A percentile compares a stretch with the other conserved stretches of the same genome.
These are phyloP conservation scores for Epichloe typhina DNA, from an alignment of 2,329 filamentous ascomycete species.

Conservation along the genomic window DNA sequence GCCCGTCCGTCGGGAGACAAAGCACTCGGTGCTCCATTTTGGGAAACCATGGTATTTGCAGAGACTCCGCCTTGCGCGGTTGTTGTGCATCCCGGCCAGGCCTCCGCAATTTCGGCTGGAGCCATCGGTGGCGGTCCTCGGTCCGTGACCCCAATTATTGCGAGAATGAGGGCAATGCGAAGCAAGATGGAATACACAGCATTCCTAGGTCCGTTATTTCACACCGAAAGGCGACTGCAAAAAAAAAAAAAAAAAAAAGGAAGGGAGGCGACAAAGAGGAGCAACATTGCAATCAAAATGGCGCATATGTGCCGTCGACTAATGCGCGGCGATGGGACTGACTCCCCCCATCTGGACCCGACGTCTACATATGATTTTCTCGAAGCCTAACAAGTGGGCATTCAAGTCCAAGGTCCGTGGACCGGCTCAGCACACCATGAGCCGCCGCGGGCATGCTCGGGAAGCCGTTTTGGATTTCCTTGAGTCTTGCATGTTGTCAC, in stretches of 20 bases:
- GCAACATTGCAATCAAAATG: background rate
- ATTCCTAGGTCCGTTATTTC: background rate
- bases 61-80: background rate
- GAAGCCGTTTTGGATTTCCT: background rate
- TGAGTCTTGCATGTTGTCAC: background rate
- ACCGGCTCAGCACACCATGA: background rate
- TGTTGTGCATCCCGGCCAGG: background rate
- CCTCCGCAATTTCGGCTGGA: background rate
- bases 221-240: background rate
- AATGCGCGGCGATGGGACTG: background rate
- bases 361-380: too few species aligned
- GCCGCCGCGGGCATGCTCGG: too few species aligned
- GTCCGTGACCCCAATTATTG: background rate
- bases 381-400: background rate
- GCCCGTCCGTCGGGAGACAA: background rate
- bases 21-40: background rate
- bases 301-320: background rate
- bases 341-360: too few species aligned
- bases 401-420: background rate
- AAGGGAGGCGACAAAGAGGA: background rate
- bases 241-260: background rate
- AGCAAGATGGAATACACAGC: background rate
- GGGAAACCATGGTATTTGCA: background rate
- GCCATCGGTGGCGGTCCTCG: background rate
- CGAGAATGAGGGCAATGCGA: background rate